These are phyloP conservation scores for Thinopyrum elongatum DNA, from an alignment of 176 grass and related monocot species.

Conservation along the genomic window DNA sequence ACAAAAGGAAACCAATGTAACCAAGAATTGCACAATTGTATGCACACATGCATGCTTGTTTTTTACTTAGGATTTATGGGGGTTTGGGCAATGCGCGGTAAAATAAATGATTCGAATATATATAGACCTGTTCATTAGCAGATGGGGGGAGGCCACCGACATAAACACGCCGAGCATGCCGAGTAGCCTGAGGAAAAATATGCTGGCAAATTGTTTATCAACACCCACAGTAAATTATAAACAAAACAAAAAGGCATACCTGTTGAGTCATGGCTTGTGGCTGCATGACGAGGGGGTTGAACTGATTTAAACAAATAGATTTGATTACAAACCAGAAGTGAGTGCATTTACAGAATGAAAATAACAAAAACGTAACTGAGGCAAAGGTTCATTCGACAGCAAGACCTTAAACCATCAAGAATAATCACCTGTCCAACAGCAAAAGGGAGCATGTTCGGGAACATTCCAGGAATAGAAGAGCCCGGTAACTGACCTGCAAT, in stretches of 20 bases:
- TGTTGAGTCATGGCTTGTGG: slow-evolving; percentile 99
- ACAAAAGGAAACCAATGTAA: not conserved
- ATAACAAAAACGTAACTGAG: not conserved
- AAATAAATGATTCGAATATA: not conserved
- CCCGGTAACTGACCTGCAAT: slow-evolving; percentile 77
- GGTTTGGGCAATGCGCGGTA: not conserved
- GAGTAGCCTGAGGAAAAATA: slow-evolving; percentile 61
- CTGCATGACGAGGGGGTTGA: slow-evolving; percentile 70
- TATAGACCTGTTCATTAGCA: slow-evolving; percentile 93
- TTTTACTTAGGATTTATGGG: not conserved
- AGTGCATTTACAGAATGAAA: not conserved
- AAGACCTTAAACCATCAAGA: slow-evolving; percentile 5
- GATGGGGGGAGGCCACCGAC: slow-evolving; percentile 91
- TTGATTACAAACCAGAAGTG: not conserved
- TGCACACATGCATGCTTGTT: not conserved
- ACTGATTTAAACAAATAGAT: slow-evolving; percentile 32
- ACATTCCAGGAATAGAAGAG: slow-evolving; percentile 65
- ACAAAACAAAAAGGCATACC: slow-evolving; percentile 31
- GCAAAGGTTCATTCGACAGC: not conserved
- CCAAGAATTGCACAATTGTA: not conserved
- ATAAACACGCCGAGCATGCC: slow-evolving; percentile 96
- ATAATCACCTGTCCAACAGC: slow-evolving; percentile 71
- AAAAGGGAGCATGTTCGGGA: slow-evolving; percentile 82
- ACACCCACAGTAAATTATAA: slow-evolving; percentile 13
- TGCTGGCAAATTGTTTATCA: slow-evolving; percentile 22